These are phyloP conservation scores for Microbotryomycetes sp. DNA, from an alignment of 1,284 basidiomycete genomes.

Conservation along the genomic window DNA sequence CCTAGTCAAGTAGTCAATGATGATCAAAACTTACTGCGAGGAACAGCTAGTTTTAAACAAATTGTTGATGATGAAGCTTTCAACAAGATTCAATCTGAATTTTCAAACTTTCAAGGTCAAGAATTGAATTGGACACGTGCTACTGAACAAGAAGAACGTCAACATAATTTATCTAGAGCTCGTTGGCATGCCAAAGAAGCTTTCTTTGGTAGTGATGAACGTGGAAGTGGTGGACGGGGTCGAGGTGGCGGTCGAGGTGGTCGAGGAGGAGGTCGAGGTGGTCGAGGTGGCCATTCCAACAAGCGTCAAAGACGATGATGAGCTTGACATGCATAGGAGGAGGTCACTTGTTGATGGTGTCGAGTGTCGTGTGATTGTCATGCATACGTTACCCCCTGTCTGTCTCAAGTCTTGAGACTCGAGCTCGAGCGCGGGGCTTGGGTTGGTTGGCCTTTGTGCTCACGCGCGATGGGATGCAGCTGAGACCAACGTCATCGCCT, in stretches of 20 bases:
- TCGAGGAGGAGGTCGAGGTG: slow-evolving; percentile 39
- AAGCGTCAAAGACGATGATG: slow-evolving; percentile 40
- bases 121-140: slow-evolving; percentile 41
- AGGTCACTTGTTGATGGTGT: neutral
- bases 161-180: slow-evolving; percentile 67
- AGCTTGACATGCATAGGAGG: neutral
- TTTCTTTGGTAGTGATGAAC: slow-evolving; percentile 49
- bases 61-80: slow-evolving; percentile 47
- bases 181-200: slow-evolving; percentile 50
- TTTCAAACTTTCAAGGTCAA: slow-evolving; percentile 44
- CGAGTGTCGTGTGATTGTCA: neutral
- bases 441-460: neutral
- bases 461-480: no score
- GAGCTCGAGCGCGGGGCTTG: neutral
- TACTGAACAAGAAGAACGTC: slow-evolving; percentile 59
- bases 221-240: slow-evolving; percentile 37
- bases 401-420: no score
- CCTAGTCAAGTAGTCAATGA: slow-evolving; percentile 49
- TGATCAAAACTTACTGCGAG: slow-evolving; percentile 42
- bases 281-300: slow-evolving; percentile 36
- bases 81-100: slow-evolving; percentile 44
- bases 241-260: slow-evolving; percentile 43
- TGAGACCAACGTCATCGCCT: neutral
- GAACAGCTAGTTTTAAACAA: slow-evolving; percentile 45
- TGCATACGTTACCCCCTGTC: no score